A percentile compares a stretch with the other conserved stretches of the same genome.
Conservation (phyloP, 441 rosid genomes). For the California macrophylla region DNA sequence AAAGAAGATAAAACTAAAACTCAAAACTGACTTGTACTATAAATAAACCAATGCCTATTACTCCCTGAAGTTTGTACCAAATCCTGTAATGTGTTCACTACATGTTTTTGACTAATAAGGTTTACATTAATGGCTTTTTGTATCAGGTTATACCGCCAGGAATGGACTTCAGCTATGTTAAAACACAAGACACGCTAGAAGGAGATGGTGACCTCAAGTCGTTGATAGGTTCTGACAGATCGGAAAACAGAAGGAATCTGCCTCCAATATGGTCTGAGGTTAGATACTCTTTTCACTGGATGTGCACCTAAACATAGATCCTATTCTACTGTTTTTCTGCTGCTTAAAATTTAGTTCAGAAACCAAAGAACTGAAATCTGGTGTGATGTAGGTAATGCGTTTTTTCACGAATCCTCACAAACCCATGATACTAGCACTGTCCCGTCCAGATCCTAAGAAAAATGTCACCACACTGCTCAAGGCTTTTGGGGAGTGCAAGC, state of each 20-base stretch:
- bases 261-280: conserved; percentile 95
- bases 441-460: conserved; percentile 92
- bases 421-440: conserved; percentile 80
- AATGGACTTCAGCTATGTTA: conserved; percentile 67
- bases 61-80: background rate
- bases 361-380: conserved; percentile 2
- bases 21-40: background rate
- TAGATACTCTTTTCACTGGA: conserved; percentile 10
- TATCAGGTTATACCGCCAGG: conserved; percentile 69
- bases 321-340: background rate
- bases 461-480: conserved; percentile 79
- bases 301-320: background rate
- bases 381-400: conserved; percentile 55
- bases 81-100: background rate
- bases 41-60: background rate
- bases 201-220: conserved; percentile 56
- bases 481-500: conserved; percentile 87
- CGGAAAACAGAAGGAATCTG: conserved; percentile 53
- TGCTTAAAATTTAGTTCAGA: background rate
- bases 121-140: background rate
- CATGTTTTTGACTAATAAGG: background rate
- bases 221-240: conserved; percentile 50
- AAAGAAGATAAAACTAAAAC: background rate
- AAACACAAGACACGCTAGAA: conserved; percentile 43
- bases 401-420: conserved; percentile 90